A percentile compares a stretch with the other conserved stretches of the same genome.
Evolutionary conservation across 306 rosid species (phyloP).

Genomic region (Vachellia pachyceras): DNA sequence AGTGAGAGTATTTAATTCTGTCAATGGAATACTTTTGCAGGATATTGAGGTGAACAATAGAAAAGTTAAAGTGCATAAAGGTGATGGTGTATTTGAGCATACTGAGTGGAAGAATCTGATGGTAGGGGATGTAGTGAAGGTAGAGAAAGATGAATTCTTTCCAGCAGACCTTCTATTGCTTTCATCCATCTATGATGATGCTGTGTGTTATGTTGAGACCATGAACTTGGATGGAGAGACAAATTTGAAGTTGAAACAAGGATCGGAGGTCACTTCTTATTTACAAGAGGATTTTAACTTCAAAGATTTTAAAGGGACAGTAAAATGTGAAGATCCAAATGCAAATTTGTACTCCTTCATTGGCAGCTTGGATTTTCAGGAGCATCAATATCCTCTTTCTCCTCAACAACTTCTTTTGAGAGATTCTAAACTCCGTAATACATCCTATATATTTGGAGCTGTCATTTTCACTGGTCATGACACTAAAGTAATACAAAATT

Average conservation of each 20-base stretch:
- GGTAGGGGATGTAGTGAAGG: slow-evolving; percentile 71
- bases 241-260: slow-evolving; percentile 69
- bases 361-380: slow-evolving; percentile 59
- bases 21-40: slow-evolving; percentile 40
- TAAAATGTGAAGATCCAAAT: slow-evolving; percentile 76
- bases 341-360: slow-evolving; percentile 70
- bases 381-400: slow-evolving; percentile 58
- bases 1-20: neutral
- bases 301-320: slow-evolving; percentile 46
- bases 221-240: slow-evolving; percentile 43
- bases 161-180: slow-evolving; percentile 74
- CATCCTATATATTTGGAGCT: slow-evolving; percentile 64
- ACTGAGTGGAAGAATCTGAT: slow-evolving; percentile 66
- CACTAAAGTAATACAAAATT: slow-evolving; percentile 76
- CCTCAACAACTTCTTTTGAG: slow-evolving; percentile 77
- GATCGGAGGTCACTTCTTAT: slow-evolving; percentile 58
- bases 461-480: slow-evolving; percentile 68
- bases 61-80: slow-evolving; percentile 51
- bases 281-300: slow-evolving; percentile 50
- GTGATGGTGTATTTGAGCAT: slow-evolving; percentile 51
- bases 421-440: slow-evolving; percentile 78
- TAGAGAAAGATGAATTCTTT: slow-evolving; percentile 43
- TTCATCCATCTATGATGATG: slow-evolving; percentile 69
- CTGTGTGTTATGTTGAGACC: slow-evolving; percentile 40
- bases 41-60: slow-evolving; percentile 69